phyloP scores from a whole-genome alignment of 495 filamentous ascomycete genomes.

The Penicillium cosmopolitanum region DNA sequence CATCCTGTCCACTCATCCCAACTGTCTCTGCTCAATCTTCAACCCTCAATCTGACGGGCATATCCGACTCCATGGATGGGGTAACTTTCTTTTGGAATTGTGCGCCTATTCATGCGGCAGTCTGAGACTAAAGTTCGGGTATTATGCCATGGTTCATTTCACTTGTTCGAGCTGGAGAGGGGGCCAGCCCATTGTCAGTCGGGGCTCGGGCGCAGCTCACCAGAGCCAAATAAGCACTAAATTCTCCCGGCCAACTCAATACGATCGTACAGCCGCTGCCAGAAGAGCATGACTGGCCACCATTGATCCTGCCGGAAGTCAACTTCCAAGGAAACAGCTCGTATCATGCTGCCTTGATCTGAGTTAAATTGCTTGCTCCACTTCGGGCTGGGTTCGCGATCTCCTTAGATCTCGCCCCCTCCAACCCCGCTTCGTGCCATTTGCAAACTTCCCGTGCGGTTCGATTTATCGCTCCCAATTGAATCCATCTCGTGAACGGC shows the following conservation, averaged over 20 bases:
- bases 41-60: background rate
- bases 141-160: constrained; percentile 2
- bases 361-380: constrained; percentile 25
- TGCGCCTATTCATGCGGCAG: background rate
- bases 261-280: constrained; percentile 1
- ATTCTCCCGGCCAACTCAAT: constrained; percentile 1
- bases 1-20: constrained; percentile 7
- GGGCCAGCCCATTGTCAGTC: background rate
- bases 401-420: constrained; percentile 20
- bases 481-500: background rate
- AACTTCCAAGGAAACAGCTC: constrained; percentile 15
- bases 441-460: background rate
- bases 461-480: background rate
- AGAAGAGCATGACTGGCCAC: background rate
- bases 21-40: background rate
- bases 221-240: constrained; percentile 22
- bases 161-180: background rate
- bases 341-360: constrained; percentile 17
- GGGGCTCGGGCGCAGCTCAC: constrained; percentile 22
- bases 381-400: constrained; percentile 16
- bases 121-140: background rate
- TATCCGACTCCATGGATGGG: constrained; percentile 2
- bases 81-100: background rate
- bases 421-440: constrained; percentile 15
- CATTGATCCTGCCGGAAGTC: constrained; percentile 13